Base-by-base conservation (phyloP, 2,329 filamentous ascomycete species). In the Polytolypa hystricis region DNA sequence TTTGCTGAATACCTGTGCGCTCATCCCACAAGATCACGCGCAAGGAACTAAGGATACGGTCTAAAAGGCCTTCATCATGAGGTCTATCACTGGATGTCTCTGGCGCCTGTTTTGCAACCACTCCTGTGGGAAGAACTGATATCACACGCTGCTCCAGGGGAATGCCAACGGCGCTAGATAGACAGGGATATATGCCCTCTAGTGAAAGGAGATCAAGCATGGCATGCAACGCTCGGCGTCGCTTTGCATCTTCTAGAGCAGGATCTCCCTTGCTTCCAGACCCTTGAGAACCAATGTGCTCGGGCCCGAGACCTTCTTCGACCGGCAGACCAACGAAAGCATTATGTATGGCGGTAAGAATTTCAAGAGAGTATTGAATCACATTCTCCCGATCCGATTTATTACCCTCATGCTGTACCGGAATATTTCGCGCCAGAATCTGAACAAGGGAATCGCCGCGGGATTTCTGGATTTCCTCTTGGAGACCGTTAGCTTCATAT, bases 151-250 rank as follows among this genome's bases (percentile, higher is more conserved):
- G 53, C 42, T 65, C 60, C 9, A 65, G 46, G 8, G 62, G 62
- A 30, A 66, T 60, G 1, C 62, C 62, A 28, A 64, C 61, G 14
- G 62, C 62, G 14, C 48, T 42, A 10, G 62, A 64, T 11, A 65
- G 49, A 4, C 52, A 63, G 4, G 62, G 62, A 42, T 65, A 65
- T 16, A 66, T 58, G 4, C 62, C 62, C 40, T 66, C 62, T 5
- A 65, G 40, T 2, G 62, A 62, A 26, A 65, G 52, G 33, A 66
- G 42, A 37, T 66, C 62, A 30, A 65, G 45, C 5, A 66, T 45
- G 4, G 59, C 57, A 51, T 65, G 55, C 3, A 64, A 44, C 10
- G 54, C 42, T 17, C 60, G 53, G 20, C 60, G 58, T 19, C 58
- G 50, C 38, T 53, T 64, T n/a, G 61, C 58, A 50, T 64, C 60